Percentiles rank a stretch among this genome's conserved stretches.
These are phyloP conservation scores for Globisporangium spiculum DNA, from an alignment of 352 stramenopile species.

Conservation along the genomic window DNA sequence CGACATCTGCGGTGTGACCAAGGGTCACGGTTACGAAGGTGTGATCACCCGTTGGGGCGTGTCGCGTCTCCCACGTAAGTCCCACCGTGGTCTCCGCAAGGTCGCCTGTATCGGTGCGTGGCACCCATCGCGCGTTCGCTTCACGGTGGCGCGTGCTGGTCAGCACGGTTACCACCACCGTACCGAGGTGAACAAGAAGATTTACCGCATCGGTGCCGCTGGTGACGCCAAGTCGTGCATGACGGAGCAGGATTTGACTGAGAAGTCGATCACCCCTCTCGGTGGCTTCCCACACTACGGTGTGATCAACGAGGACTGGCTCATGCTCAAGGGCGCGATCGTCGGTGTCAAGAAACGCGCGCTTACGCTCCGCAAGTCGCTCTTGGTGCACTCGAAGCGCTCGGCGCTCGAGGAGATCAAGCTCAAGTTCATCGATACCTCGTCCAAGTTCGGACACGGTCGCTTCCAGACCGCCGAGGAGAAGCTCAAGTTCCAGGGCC, in stretches of 20 bases:
- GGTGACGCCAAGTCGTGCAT: slow-evolving; percentile 94
- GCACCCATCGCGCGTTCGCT: slow-evolving; percentile 98
- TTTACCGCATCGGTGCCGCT: slow-evolving; percentile 97
- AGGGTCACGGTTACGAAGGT: slow-evolving; percentile 98
- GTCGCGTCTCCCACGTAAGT: slow-evolving; percentile 99
- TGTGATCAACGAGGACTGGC: slow-evolving; percentile 99
- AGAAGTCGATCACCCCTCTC: slow-evolving; percentile 99
- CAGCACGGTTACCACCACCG: slow-evolving; percentile 99
- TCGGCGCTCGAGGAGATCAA: slow-evolving; percentile 97
- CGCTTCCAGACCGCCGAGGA: slow-evolving; percentile 99
- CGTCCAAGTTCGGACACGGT: slow-evolving; percentile 99
- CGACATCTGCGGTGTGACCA: slow-evolving; percentile 98
- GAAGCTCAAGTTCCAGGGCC: slow-evolving; percentile 99
- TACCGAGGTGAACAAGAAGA: slow-evolving; percentile 99
- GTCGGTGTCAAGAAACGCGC: slow-evolving; percentile 99
- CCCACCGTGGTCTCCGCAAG: slow-evolving; percentile 99
- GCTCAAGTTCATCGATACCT: slow-evolving; percentile 96
- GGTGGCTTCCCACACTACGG: slow-evolving; percentile 99
- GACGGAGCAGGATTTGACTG: slow-evolving; percentile 99
- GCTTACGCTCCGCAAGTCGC: slow-evolving; percentile 98
- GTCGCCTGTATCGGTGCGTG: slow-evolving; percentile 99
- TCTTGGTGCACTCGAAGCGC: slow-evolving; percentile 96
- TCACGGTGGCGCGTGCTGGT: slow-evolving; percentile 98
- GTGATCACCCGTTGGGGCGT: slow-evolving; percentile 99
- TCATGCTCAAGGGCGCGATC: slow-evolving; percentile 99